These are phyloP conservation scores for Trametes sp. DNA, from an alignment of 1,284 basidiomycete species.

Conservation along the genomic window DNA sequence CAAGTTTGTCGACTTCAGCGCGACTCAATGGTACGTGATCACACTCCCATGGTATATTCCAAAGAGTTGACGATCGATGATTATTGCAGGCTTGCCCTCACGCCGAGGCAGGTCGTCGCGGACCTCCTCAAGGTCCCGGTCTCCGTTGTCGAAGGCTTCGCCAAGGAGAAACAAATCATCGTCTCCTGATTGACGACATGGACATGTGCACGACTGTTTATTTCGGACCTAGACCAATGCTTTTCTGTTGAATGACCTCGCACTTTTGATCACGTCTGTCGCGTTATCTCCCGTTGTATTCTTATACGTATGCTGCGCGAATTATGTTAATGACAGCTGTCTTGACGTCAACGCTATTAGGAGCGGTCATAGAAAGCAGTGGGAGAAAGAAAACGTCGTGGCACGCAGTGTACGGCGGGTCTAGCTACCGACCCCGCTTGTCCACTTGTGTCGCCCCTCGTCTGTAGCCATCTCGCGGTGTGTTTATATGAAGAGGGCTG, in stretches of 20 bases:
- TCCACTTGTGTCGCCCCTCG: no score
- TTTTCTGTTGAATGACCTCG: background rate
- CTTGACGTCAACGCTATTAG: no score
- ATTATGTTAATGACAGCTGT: no score
- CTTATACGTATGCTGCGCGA: no score
- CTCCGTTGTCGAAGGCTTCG: slow-evolving; percentile 33
- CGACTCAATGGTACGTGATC: slow-evolving; percentile 35
- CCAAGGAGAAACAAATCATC: slow-evolving; percentile 40
- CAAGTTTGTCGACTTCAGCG: slow-evolving; percentile 39
- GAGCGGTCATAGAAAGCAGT: no score
- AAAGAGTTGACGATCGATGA: background rate
- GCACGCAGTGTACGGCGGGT: no score
- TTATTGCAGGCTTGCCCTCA: slow-evolving; percentile 39
- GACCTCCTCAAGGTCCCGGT: slow-evolving; percentile 41
- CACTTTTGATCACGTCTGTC: no score
- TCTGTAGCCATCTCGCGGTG: no score
- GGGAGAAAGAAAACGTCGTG: no score
- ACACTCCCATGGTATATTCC: background rate
- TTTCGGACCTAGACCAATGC: background rate
- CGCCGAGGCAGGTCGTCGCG: slow-evolving; percentile 44
- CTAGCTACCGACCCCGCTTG: no score
- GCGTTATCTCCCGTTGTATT: no score
- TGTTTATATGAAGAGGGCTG: no score
- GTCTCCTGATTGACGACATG: slow-evolving; percentile 29
- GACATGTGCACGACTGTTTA: background rate